A percentile compares a stretch with the other conserved stretches of the same genome.
Evolutionary conservation across 805 yeast species (phyloP).

Genomic region (Candida nanaspora): DNA sequence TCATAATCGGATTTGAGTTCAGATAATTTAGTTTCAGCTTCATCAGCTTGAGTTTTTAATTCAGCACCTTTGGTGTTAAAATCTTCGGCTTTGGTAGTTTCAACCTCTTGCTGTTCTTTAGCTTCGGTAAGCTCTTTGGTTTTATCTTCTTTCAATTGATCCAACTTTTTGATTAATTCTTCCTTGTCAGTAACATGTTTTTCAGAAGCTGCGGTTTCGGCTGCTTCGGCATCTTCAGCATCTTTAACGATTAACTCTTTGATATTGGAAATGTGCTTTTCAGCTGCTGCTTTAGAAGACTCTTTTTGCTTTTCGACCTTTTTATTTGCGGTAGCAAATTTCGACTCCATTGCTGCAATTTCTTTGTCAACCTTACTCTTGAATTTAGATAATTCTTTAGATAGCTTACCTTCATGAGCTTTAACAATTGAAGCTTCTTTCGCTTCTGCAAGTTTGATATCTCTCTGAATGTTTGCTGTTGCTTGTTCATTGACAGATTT

Average conservation of each 20-base stretch:
- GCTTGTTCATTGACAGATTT: conserved; percentile 45
- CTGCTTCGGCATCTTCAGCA: conserved; percentile 34
- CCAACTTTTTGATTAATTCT: conserved; percentile 34
- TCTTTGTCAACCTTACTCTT: conserved; percentile 34
- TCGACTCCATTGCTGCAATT: conserved; percentile 22
- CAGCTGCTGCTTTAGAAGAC: conserved; percentile 25
- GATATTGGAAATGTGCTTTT: conserved; percentile 33
- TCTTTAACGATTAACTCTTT: conserved; percentile 38
- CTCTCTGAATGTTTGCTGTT: conserved; percentile 34
- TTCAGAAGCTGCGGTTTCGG: conserved; percentile 39
- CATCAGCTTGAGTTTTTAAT: conserved; percentile 29
- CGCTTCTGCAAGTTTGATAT: conserved; percentile 29
- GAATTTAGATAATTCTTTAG: conserved; percentile 30
- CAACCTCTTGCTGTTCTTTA: conserved; percentile 22
- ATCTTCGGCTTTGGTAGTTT: conserved; percentile 23
- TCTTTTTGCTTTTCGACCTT: conserved; percentile 17
- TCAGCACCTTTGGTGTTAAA: conserved; percentile 34
- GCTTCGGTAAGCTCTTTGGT: conserved; percentile 20
- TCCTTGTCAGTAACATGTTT: conserved; percentile 39
- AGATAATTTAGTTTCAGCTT: conserved; percentile 31
- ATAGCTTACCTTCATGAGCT: conserved; percentile 23
- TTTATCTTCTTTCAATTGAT: conserved; percentile 31
- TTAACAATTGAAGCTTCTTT: conserved; percentile 29
- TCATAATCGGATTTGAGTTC: conserved; percentile 10
- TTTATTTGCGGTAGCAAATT: conserved; percentile 17